Evolutionary conservation across 352 stramenopile genomes (phyloP), one percentile per base, ranked within the genome.

Genomic region (Pythium rishiriense): DNA sequence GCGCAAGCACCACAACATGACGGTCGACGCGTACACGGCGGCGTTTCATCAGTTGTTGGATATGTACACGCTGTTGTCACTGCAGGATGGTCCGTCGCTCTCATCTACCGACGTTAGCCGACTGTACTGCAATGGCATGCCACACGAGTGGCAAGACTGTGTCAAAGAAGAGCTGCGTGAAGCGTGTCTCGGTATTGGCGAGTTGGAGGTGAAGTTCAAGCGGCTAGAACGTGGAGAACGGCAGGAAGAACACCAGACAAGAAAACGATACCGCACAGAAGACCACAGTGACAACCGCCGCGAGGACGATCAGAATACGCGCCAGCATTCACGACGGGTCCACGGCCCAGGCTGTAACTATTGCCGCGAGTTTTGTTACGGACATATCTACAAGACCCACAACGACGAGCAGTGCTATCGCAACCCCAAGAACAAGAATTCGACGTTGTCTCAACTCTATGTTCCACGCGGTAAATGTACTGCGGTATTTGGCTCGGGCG

Each of bases 51-150:
- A 41, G 7, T 39, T 55, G 26, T 12, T 42, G 26, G 29, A 35
- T 12, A 28, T 55, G 48, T 55, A 42, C 19, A 42, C 28, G n/a
- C 22, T 55, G 28, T n/a, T 55, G 48, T 28, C n/a, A 21, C 43
- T 49, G 19, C 43, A 49, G n/a, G 43, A 49, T 8, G 43, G 43
- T 17, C 43, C n/a, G 43, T 5, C 48, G 35, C 48, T 55, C 10
- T 41, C 19, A 12, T 14, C 48, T 21, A 19, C 14, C 7, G 48
- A 55, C 15, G 7, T 55, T 15, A 26, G 14, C 17, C 48, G 28
- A 9, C 48, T 55, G 43, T 41, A 55, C 26, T 15, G 10, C n/a
- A 25, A 24, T 7, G 48, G 48, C 8, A 55, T 55, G 48, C 26
- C 48, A 7, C 17, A 29, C 28, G 48, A 8, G 26, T 55, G 48